These are phyloP conservation scores for Nicotiana paniculata DNA, from an alignment of 257 asterid species.

Conservation along the genomic window DNA sequence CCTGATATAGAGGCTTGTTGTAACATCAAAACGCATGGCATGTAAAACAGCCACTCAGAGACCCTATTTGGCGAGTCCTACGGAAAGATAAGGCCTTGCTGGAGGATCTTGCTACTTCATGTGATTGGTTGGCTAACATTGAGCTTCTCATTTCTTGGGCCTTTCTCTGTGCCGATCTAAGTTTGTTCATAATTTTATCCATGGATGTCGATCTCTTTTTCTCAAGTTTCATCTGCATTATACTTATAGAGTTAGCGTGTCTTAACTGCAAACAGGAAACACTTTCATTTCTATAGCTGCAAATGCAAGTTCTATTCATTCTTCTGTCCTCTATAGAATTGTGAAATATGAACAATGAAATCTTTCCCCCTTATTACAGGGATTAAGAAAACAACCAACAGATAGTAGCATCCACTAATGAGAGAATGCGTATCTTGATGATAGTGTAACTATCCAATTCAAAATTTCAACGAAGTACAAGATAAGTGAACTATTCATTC, in stretches of 20 bases:
- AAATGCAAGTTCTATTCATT: background rate
- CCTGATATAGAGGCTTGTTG: slow-evolving; percentile 25
- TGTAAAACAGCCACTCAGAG: slow-evolving; percentile 88
- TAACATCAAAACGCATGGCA: slow-evolving; percentile 63
- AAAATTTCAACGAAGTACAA: background rate
- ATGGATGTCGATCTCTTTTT: slow-evolving; percentile 92
- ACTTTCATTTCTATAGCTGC: background rate
- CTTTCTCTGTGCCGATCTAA: slow-evolving; percentile 81
- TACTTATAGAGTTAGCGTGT: slow-evolving; percentile 8
- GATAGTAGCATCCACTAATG: background rate
- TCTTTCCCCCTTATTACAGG: background rate
- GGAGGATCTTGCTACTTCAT: slow-evolving; percentile 37
- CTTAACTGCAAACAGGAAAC: background rate
- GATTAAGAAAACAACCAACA: background rate
- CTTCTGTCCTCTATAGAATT: background rate
- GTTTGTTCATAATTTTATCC: slow-evolving; percentile 85
- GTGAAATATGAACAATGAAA: background rate
- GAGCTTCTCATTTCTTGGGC: slow-evolving; percentile 86
- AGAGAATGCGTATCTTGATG: background rate
- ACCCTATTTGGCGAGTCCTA: slow-evolving; percentile 53
- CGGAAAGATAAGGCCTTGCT: slow-evolving; percentile 52
- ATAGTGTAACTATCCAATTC: background rate
- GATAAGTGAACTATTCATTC: background rate
- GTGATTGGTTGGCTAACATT: slow-evolving; percentile 32
- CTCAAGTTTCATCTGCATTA: slow-evolving; percentile 81